These are phyloP conservation scores for Cutaneotrichosporon cutaneum DNA, from an alignment of 1,284 basidiomycete species.

Conservation along the genomic window DNA sequence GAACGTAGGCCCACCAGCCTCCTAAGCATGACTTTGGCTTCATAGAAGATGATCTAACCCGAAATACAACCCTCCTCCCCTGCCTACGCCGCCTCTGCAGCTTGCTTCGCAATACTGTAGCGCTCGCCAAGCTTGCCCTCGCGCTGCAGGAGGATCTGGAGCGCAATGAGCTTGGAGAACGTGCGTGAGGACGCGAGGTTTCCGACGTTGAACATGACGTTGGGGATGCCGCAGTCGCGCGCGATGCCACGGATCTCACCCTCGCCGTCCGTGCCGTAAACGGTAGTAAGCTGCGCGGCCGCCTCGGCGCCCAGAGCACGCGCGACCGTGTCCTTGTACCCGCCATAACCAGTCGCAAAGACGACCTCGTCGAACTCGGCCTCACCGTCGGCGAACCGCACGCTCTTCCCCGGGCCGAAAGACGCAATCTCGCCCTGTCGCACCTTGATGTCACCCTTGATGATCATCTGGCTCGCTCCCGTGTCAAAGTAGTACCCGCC, in stretches of 20 bases:
- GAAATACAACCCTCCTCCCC: too few species aligned
- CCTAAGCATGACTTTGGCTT: too few species aligned
- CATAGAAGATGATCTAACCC: too few species aligned
- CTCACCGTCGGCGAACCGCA: conserved; percentile 66
- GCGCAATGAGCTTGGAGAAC: conserved; percentile 61
- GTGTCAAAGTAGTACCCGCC: conserved; percentile 56
- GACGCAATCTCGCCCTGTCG: conserved; percentile 64
- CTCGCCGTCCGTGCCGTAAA: conserved; percentile 63
- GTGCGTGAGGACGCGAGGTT: conserved; percentile 60
- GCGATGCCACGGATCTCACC: conserved; percentile 61
- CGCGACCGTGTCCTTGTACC: conserved; percentile 51
- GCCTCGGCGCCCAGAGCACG: conserved; percentile 58
- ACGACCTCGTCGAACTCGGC: conserved; percentile 67
- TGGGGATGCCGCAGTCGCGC: conserved; percentile 57
- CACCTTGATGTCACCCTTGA: conserved; percentile 70
- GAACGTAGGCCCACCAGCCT: too few species aligned
- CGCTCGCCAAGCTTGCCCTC: conserved; percentile 58
- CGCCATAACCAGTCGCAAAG: conserved; percentile 64
- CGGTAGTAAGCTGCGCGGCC: conserved; percentile 54
- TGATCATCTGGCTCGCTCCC: conserved; percentile 65
- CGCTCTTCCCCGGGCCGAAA: conserved; percentile 55
- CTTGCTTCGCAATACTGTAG: conserved; percentile 2
- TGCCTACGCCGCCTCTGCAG: background rate
- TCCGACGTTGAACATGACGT: conserved; percentile 48
- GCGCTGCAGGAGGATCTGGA: conserved; percentile 65